Base-by-base conservation (phyloP, 2,329 filamentous ascomycete genomes). In the Didymella segeticola region DNA sequence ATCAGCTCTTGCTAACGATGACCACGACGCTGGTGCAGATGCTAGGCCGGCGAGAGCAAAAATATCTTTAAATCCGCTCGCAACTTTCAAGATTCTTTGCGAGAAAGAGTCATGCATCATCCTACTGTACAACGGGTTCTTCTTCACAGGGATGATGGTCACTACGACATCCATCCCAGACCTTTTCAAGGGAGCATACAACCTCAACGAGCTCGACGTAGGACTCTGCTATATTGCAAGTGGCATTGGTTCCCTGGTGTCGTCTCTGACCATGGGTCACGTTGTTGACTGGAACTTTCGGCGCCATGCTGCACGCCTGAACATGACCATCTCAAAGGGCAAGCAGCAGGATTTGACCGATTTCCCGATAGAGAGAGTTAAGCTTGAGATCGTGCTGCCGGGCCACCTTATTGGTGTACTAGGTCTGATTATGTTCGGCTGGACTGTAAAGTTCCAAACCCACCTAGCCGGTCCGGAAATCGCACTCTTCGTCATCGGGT, bases 211-310 rank as follows among this genome's bases (percentile, higher is more conserved):
- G 50, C 57, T 72, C 2, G 47, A 70, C 5, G 49, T 71, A 10
- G 69, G 69, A 1, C 58, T 72, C 0, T 72, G 68, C 45, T 72
- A 71, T 48, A 71, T 71, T 12, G 53, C 69, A 2, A 61, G 61
- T 8, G 69, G 69, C 9, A 61, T 66, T 3, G 69, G 66, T 7
- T 63, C 63, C 5, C 58, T 72, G 2, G 38, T 67, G 4, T 62
- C 68, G 0, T 66, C 68, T 0, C 51, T 72, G 1, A 67, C 66
- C 5, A 68, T 67, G 60, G 69, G 70, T 12, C 62, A 67, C 19
- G 42, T 85, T 1, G 80, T 90, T 29, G 89, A 91, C 71, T 86
- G 84, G 80, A 92, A 92, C 70, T 96, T 90, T 71, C 81, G 85
- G 6, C 83, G 88, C 31, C 82, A 86, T 39, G 89, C 89, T 1